Base-by-base conservation (phyloP, 495 filamentous ascomycete species). In the Cercophora scortea region DNA sequence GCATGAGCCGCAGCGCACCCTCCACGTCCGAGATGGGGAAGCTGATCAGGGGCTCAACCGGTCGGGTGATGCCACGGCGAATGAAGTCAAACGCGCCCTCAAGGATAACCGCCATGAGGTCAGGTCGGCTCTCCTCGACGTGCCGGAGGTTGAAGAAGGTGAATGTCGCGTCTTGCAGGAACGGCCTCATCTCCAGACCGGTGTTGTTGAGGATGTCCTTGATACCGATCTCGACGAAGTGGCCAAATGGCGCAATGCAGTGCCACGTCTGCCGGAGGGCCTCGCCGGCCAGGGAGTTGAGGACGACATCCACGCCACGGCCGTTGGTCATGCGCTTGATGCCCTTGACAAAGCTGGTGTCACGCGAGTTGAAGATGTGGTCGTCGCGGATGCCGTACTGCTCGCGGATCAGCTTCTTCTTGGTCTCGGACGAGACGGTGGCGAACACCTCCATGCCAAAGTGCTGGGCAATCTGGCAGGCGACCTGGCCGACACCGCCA, bases 141-240 rank as follows among this genome's bases (percentile, higher is more conserved):
- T 39, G 3, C 79, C 79, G 32, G 84, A 71, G 51, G 41, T 85
- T 60, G 49, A 86, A 81, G 6, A 74, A 63, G 13, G 81, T 80
- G 47, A 80, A 78, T 1, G 69, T 66, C 0, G 75, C 74, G 35
- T 39, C 18, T 3, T 40, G 12, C n/a, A 12, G 48, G 39, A 79
- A 78, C 2, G 64, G 66, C 9, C 54, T 50, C 72, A 76, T 76
- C 34, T 71, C 69, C 0, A 76, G 59, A 11, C 61, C 57, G 1
- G 48, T 55, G 17, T 54, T 59, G 25, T 50, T 51, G 13, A 46
- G 42, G 40, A 65, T 58, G 43, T 71, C 68, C 8, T 52, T 44
- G 47, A 61, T 77, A 12, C 75, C 76, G 17, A 79, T 63, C 47
- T 83, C 79, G 32, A 82, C 59, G 51, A 81, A 74, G 0, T 62